phyloP scores from a whole-genome alignment of 768 basidiomycete genomes.

The Kondoa malvinella region DNA sequence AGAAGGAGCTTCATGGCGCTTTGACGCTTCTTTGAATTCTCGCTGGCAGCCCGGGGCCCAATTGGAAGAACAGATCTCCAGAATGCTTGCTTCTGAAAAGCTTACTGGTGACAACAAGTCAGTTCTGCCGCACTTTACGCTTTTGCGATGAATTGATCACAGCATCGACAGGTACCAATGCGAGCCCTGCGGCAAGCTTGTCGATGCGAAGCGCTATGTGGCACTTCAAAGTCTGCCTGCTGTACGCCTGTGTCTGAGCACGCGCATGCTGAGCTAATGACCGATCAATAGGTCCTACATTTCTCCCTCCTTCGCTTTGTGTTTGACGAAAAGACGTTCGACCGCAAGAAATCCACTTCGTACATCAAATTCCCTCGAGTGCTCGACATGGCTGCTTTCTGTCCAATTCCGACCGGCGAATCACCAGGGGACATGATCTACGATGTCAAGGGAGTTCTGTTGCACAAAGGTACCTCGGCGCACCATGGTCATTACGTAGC shows the following conservation, averaged over 20 bases:
- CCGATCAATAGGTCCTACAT: conserved; percentile 43
- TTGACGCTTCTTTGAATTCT: not conserved
- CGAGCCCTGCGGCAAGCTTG: conserved; percentile 50
- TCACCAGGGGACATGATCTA: conserved; percentile 39
- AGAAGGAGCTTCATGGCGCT: not conserved
- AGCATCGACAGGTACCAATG: conserved; percentile 68
- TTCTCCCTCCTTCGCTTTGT: conserved; percentile 87
- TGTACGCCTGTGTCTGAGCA: conserved; percentile 30
- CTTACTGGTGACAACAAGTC: conserved; percentile 56
- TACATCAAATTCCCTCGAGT: conserved; percentile 55
- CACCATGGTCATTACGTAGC: conserved; percentile 82
- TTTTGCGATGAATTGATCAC: too few species aligned
- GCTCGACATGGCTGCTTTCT: conserved; percentile 55
- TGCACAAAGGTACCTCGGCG: conserved; percentile 83
- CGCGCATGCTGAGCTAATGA: not conserved
- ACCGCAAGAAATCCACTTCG: conserved; percentile 74
- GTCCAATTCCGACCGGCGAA: conserved; percentile 27
- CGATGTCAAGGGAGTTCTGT: conserved; percentile 62
- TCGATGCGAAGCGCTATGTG: conserved; percentile 63
- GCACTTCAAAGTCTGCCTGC: conserved; percentile 59
- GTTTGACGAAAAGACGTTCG: conserved; percentile 58
- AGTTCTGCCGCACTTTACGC: too few species aligned
- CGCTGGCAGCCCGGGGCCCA: conserved; percentile 27
- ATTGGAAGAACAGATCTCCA: conserved; percentile 56
- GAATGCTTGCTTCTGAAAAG: conserved; percentile 49